Base-by-base conservation (phyloP, 2,329 filamentous ascomycete species). In the Alternaria alternata region DNA sequence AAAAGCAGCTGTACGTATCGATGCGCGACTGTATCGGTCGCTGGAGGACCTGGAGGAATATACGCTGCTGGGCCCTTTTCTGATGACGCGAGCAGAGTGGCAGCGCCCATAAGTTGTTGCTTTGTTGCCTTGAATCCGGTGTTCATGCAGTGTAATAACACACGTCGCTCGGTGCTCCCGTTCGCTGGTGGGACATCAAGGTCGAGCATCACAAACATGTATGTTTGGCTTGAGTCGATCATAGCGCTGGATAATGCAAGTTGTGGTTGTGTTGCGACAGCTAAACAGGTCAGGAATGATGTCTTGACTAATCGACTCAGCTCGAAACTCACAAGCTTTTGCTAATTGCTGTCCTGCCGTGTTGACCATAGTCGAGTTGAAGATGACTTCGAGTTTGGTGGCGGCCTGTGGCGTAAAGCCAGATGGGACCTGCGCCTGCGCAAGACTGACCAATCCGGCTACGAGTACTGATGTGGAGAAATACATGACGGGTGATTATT, bases 141-240 rank as follows among this genome's bases (percentile, higher is more conserved):
- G 26, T 67, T 72, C 68, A 78, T 65, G 48, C 72, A 71, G 62
- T 78, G 75, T 5, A 78, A 66, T 24, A 78, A 64, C 12, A 69
- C 65, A 30, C 73, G 74, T 54, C 75, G 73, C 5, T 62, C 65
- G 7, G 66, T 59, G 62, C 61, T 69, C 26, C 66, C 66, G 46
- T 64, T 54, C 39, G 51, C 61, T 14, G 72, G 66, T 7, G 75
- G 75, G 1, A 77, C 73, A 49, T 78, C 75, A 9, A 78, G 69
- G 51, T 78, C 75, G 18, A 78, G 49, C 75, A 78, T 78, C 22
- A 77, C 66, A 61, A 76, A 77, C 62, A 78, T 68, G 65, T 68
- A 78, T 3, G 71, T 75, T 3, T 69, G 67, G 26, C 22, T 59
- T 14, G 57, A 22, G 46, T 65, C 66, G 28, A 62, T 46, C 24